Evolutionary conservation across 495 filamentous ascomycete genomes (phyloP), one percentile per base, ranked within the genome.

Genomic region (Penicillium robsamsonii): DNA sequence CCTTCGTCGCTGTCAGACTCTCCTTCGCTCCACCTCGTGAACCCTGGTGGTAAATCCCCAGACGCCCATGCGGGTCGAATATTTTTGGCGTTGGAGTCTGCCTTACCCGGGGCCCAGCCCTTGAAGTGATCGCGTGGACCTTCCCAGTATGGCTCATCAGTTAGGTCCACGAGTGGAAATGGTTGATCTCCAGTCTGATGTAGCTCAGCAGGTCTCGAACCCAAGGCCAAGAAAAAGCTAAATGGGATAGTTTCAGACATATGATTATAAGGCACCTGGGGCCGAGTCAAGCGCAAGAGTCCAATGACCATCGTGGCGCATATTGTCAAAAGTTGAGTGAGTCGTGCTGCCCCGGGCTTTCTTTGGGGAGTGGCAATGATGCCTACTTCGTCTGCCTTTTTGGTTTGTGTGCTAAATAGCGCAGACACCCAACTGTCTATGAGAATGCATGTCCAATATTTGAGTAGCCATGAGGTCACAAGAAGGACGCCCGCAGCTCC

Each of bases 191-290:
- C 44, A 5, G 25, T 40, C 17, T 52, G 41, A 15, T 38, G 52
- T 12, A 33, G 38, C 24, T 40, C 47, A 12, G 33, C 10, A 8
- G 43, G 42, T 0, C 45, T 37, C 29, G 52, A 37, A 4, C 48
- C 31, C 11, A 68, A 38, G 7, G 58, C 63, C 22, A 49, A 24
- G 33, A 63, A 46, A 10, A 68, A 51, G 18, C 60, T 61, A 22
- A 68, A 66, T 3, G 66, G 66, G 20, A 68, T 35, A 30, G 66
- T 53, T 3, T 61, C 56, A 2, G 66, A 68, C 49, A 68, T 64
- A 33, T 68, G 66, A 29, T 48, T 61, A 22, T 61, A 68, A 5
- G 66, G 66, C 25, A 68, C 63, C 9, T 55, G 42, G 0, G 66
- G 63, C 17, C 66, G 63, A 53, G 52, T n/a, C 17, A 68, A 12